phyloP scores from a whole-genome alignment of 108 stramenopile species.

The Fragilariopsis cylindrus region DNA sequence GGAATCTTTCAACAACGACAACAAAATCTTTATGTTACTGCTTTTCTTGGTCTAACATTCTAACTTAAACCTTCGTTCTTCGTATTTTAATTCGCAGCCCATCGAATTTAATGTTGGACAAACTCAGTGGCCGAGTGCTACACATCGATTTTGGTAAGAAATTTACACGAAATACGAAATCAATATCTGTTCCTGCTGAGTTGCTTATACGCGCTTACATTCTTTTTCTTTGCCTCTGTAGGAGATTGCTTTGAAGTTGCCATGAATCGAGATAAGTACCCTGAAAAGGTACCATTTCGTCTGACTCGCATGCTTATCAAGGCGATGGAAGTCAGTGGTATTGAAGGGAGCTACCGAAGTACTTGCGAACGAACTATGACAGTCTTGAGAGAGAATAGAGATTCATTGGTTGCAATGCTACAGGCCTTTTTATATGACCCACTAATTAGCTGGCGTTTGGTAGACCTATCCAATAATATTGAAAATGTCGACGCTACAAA shows the following conservation, averaged over 20 bases:
- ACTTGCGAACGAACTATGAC: slow-evolving; percentile 97
- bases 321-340: slow-evolving; percentile 99
- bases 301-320: slow-evolving; percentile 99
- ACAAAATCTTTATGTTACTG: too few species aligned
- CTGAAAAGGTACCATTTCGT: slow-evolving; percentile 98
- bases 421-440: slow-evolving; percentile 99
- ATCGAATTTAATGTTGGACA: slow-evolving; percentile 91
- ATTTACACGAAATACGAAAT: background rate
- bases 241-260: slow-evolving; percentile 98
- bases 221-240: slow-evolving; percentile 8
- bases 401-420: slow-evolving; percentile 97
- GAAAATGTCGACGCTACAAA: slow-evolving; percentile 20
- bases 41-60: too few species aligned
- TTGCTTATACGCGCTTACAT: background rate
- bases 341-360: slow-evolving; percentile 97
- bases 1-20: too few species aligned
- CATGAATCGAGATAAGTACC: slow-evolving; percentile 97
- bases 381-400: slow-evolving; percentile 93
- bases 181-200: background rate
- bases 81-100: slow-evolving; percentile 33
- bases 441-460: slow-evolving; percentile 97
- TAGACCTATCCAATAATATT: slow-evolving; percentile 43
- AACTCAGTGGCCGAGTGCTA: slow-evolving; percentile 90
- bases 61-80: too few species aligned
- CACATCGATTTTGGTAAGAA: slow-evolving; percentile 92